Evolutionary conservation across 2,329 filamentous ascomycete genomes (phyloP), one percentile per base, ranked within the genome.

Genomic region (Trichoderma citrinoviride): DNA sequence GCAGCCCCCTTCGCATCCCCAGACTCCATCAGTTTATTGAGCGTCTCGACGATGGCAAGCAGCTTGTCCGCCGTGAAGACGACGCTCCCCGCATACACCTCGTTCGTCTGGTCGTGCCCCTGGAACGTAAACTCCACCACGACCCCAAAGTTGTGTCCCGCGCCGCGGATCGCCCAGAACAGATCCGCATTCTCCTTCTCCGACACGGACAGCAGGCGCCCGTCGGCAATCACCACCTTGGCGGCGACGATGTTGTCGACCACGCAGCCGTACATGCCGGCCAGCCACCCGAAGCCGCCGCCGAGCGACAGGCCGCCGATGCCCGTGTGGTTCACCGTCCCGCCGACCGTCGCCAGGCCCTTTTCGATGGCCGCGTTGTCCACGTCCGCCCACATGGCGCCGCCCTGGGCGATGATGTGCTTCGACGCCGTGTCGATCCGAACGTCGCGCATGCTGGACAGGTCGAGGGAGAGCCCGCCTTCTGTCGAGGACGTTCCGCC

Each of bases 291-390:
- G 69, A 86, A 84, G 0, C 85, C 86, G 29, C 85, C 86, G 0
- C 85, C 85, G 0, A 87, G 70, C 0, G 81, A 81, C 15, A 88
- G 74, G 0, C 84, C 87, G 3, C 84, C 85, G 8, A 88, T 81
- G 3, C 87, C 86, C 0, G 85, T 88, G 68, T 88, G 83, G 61
- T 85, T 85, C 7, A 88, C 85, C 0, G 85, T 87, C 1, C 86
- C 86, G 5, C 85, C 85, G 0, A 88, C 85, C 2, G 84, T 83
- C 2, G 84, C 85, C 0, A 88, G 77, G 0, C 79, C 79, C 68
- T 84, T 73, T 61, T 78, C 73, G 37, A 77, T 81, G 0, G 81
- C 79, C 1, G 80, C 80, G 2, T 75, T 71, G 65, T 88, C 84
- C 7, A 87, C 82, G 69, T 86, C 81, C 64, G 77, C 75, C 83